Base-by-base conservation (phyloP, 2,329 filamentous ascomycete genomes). In the Ceratocystis huliohia region DNA sequence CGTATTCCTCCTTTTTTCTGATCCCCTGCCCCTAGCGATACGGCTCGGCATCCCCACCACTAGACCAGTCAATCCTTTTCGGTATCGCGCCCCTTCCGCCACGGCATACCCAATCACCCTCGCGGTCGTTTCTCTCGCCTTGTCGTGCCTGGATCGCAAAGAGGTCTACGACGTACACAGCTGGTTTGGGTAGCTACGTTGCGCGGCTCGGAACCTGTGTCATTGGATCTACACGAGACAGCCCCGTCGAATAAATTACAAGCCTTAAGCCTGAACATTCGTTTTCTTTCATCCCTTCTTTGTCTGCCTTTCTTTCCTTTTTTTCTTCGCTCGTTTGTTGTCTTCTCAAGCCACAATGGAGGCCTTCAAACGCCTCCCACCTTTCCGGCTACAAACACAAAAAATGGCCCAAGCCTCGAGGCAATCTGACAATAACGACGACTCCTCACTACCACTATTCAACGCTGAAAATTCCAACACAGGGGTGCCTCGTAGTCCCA, bases 391-490 rank as follows among this genome's bases (percentile, higher is more conserved):
- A 20, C 30, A 45, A 37, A 17, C 61, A 22, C 61, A 30, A 53
- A 66, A 50, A 25, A 41, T 50, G 78, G 46, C 78, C 78, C 59
- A 41, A 30, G n/a, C 45, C 13, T 30, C 30, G 7, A 30, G 20
- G 5, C 63, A 17, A 28, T 20, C 61, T 7, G 77, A 79, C 63
- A 76, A 79, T 41, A 72, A 76, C n/a, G 75, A 74, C 37, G 33
- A 28, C 13, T 15, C 63, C n/a, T 59, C 50, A 1, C 30, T 66
- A 17, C 66, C 65, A 46, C 48, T 64, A 13, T 67, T 67, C 75
- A 75, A 65, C 73, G 78, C 69, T 72, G 78, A 69, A 72, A 77
- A 65, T 74, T 78, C 46, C 77, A 82, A 62, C 73, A 79, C 65
- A 76, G 79, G 53, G 37, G 50, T 5, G 41, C 53, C 25, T 15